Conservation (phyloP, 2,329 filamentous ascomycete genomes). For the Penicillium sclerotiorum region DNA sequence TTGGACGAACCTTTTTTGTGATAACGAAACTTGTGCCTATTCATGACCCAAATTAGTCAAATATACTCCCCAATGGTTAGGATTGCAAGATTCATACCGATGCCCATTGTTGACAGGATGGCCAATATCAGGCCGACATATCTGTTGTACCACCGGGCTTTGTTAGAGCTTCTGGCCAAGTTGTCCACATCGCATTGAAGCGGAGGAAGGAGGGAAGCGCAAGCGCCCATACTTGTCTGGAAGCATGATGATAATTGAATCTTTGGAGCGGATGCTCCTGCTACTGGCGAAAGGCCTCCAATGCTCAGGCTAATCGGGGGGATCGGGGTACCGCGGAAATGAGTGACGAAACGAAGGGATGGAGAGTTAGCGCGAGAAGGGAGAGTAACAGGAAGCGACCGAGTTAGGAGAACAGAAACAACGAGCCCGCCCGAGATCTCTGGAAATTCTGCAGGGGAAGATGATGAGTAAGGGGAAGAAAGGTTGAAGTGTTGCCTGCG, state of each 20-base stretch:
- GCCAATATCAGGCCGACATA: slow-evolving; percentile 52
- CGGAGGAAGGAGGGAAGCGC: not conserved
- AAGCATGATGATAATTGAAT: slow-evolving; percentile 34
- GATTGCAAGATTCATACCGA: slow-evolving; percentile 34
- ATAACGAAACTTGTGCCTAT: slow-evolving; percentile 95
- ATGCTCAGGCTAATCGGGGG: slow-evolving; percentile 26
- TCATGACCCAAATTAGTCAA: slow-evolving; percentile 12
- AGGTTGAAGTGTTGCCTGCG: slow-evolving; percentile 24
- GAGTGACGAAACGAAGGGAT: slow-evolving; percentile 21
- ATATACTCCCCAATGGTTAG: not conserved
- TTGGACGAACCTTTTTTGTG: slow-evolving; percentile 81
- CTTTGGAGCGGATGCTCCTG: slow-evolving; percentile 44
- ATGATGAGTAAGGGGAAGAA: slow-evolving; percentile 14
- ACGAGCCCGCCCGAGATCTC: slow-evolving; percentile 28
- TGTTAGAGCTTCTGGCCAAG: slow-evolving; percentile 24
- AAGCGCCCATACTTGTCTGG: slow-evolving; percentile 44
- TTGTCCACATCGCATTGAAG: slow-evolving; percentile 12
- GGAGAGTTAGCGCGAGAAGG: not conserved
- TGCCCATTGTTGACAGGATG: slow-evolving; percentile 52
- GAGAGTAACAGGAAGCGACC: slow-evolving; percentile 3
- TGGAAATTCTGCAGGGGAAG: slow-evolving; percentile 19
- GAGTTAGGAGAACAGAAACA: slow-evolving; percentile 13
- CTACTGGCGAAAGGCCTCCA: slow-evolving; percentile 35
- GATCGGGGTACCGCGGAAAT: slow-evolving; percentile 11
- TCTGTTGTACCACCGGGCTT: slow-evolving; percentile 32